These are phyloP conservation scores for Exophiala lecanii-corni DNA, from an alignment of 2,329 filamentous ascomycete species.

Conservation along the genomic window DNA sequence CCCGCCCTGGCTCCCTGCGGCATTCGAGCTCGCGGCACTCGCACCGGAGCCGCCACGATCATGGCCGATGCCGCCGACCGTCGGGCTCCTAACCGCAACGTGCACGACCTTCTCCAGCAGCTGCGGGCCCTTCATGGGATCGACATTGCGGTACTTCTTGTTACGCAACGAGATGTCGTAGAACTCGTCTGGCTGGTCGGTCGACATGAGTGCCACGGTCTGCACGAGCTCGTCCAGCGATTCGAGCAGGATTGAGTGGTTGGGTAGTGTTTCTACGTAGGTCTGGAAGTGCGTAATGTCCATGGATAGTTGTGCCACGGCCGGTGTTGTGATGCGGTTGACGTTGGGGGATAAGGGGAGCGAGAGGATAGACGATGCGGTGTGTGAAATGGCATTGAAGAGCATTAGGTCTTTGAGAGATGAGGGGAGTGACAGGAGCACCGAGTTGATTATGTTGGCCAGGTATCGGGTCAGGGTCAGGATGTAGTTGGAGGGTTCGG, in stretches of 20 bases:
- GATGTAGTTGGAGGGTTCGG: slow-evolving; percentile 88
- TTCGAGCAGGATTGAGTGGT: slow-evolving; percentile 81
- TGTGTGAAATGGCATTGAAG: slow-evolving; percentile 90
- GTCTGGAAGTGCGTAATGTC: slow-evolving; percentile 79
- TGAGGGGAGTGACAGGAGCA: slow-evolving; percentile 83
- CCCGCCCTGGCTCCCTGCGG: slow-evolving; percentile 32
- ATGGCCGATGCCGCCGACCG: neutral
- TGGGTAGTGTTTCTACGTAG: slow-evolving; percentile 75
- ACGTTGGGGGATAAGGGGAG: slow-evolving; percentile 75
- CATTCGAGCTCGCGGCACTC: slow-evolving; percentile 38
- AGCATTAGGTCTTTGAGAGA: slow-evolving; percentile 98
- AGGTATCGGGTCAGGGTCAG: slow-evolving; percentile 89
- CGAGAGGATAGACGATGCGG: slow-evolving; percentile 70
- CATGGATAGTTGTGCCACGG: slow-evolving; percentile 71
- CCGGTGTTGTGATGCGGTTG: slow-evolving; percentile 80
- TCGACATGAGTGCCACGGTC: slow-evolving; percentile 81
- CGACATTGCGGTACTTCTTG: slow-evolving; percentile 89
- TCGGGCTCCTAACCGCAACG: slow-evolving; percentile 13
- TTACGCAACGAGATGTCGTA: slow-evolving; percentile 87
- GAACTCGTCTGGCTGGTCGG: slow-evolving; percentile 91
- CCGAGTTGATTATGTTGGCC: slow-evolving; percentile 93
- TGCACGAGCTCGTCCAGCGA: slow-evolving; percentile 91
- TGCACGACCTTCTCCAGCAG: slow-evolving; percentile 72
- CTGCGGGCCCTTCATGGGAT: slow-evolving; percentile 81
- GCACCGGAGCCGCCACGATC: slow-evolving; percentile 3